Conservation (phyloP, 495 filamentous ascomycete genomes). For the Glonium stellatum region DNA sequence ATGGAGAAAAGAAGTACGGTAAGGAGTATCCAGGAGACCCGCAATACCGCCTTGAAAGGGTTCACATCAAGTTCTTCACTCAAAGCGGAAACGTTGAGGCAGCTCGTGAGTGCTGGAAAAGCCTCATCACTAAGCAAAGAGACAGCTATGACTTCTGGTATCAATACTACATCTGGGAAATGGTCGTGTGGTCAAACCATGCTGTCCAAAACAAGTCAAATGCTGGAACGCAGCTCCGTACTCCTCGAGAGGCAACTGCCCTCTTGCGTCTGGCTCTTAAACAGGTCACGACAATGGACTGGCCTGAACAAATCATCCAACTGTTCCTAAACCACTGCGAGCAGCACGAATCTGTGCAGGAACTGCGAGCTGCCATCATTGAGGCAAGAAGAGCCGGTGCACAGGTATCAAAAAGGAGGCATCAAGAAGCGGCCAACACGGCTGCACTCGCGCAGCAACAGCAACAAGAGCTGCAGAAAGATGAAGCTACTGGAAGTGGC, state of each 20-base stretch:
- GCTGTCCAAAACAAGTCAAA: conserved; percentile 21
- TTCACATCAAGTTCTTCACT: conserved; percentile 82
- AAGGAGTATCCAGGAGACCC: conserved; percentile 76
- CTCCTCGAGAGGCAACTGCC: conserved; percentile 59
- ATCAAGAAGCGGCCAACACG: conserved; percentile 51
- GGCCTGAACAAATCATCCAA: conserved; percentile 84
- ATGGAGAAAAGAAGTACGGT: conserved; percentile 69
- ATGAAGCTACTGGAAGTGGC: conserved; percentile 5
- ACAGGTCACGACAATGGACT: conserved; percentile 62
- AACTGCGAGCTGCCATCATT: conserved; percentile 62
- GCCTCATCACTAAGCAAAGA: conserved; percentile 58
- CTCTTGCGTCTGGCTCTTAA: conserved; percentile 69
- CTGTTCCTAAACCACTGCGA: conserved; percentile 78
- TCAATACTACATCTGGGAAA: conserved; percentile 83
- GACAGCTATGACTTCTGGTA: conserved; percentile 90
- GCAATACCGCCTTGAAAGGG: conserved; percentile 77
- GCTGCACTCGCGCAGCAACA: conserved; percentile 45
- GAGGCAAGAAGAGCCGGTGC: conserved; percentile 60
- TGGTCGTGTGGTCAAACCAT: conserved; percentile 57
- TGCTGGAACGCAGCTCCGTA: conserved; percentile 30
- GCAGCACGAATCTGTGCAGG: conserved; percentile 70
- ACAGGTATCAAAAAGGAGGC: conserved; percentile 56
- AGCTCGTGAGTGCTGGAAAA: conserved; percentile 68
- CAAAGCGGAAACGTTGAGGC: conserved; percentile 62
- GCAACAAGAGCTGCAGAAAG: conserved; percentile 31